Evolutionary conservation across 257 asterid species (phyloP).

Genomic region (Voacanga thouarsii): DNA sequence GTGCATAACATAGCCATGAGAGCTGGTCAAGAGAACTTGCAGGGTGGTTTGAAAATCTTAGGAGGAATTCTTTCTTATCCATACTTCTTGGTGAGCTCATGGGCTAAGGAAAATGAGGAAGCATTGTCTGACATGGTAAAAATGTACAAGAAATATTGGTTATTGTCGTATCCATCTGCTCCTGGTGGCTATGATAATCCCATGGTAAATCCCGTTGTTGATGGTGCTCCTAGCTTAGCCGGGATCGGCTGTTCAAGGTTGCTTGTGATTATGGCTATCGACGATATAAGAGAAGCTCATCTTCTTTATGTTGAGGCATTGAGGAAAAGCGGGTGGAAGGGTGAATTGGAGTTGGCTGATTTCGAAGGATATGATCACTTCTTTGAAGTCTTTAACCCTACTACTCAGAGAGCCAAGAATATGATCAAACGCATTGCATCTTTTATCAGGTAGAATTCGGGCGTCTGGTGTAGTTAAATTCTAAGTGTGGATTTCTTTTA

Average conservation of each 20-base stretch:
- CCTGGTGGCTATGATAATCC: constrained; percentile 21
- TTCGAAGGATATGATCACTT: neutral
- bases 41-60: constrained; percentile 11
- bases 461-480: no score
- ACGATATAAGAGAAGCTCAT: constrained; percentile 11
- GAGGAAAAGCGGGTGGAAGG: constrained; percentile 1
- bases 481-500: no score
- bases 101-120: neutral
- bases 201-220: constrained; percentile 15
- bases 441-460: neutral
- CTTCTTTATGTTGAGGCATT: neutral
- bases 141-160: neutral
- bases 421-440: neutral
- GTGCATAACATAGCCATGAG: constrained; percentile 16
- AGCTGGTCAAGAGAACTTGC: neutral
- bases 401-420: neutral
- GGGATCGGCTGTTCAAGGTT: constrained; percentile 18
- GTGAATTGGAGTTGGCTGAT: neutral
- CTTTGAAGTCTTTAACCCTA: neutral
- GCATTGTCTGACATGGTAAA: neutral
- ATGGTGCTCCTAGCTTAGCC: constrained; percentile 13
- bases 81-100: constrained; percentile 14
- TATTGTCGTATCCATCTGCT: neutral
- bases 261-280: constrained; percentile 8
- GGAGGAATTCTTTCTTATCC: constrained; percentile 23